Evolutionary conservation across 139 green algal genomes (phyloP), one percentile per base, ranked within the genome.

Genomic region (Volvox reticuliferus): DNA sequence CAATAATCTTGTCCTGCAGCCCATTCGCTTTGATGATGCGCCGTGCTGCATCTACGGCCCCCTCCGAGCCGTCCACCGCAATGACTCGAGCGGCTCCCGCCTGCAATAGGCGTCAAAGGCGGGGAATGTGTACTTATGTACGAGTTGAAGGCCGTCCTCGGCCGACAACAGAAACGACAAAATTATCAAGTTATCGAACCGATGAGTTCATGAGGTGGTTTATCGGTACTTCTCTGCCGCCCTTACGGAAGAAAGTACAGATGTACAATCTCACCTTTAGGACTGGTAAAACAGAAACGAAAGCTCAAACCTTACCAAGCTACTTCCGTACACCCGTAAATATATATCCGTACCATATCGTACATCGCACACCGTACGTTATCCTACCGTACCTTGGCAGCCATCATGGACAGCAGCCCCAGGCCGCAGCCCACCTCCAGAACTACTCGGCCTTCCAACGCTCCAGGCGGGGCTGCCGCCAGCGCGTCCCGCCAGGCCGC

Each of bases 401-500:
- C 97, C 94, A 99, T 96, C 89, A 99, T 94, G 62, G 95, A 97
- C 62, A 98, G 93, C 76, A 99, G 96, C 80, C 95, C 97, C 6
- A 97, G 97, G 61, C 97, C 97, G 89, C 97, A 98, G 24, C 97
- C 97, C 26, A 98, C 94, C 89, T 98, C 97, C 83, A 98, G 91
- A 44, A 98, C 95, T 13, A 30, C 69, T 32, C 76, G 63, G 35
- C 91, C 95, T 24, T 77, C 75, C 30, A 90, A 61, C 2, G 50
- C 22, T 19, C 84, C 84, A 12, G 73, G 73, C 5, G 62, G 62
- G 30, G 62, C 82, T 16, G 85, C 26, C 1, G 68, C 36, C 30
- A 90, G 55, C 20, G 86, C 86, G 1, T 84, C 75, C 21, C 86
- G 73, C 86, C 86, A 90, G 35, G 86, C 86, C 2, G 73, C 36